A percentile compares a stretch with the other conserved stretches of the same genome.
These are phyloP conservation scores for Botrytis porri DNA, from an alignment of 2,329 filamentous ascomycete species.

Conservation along the genomic window DNA sequence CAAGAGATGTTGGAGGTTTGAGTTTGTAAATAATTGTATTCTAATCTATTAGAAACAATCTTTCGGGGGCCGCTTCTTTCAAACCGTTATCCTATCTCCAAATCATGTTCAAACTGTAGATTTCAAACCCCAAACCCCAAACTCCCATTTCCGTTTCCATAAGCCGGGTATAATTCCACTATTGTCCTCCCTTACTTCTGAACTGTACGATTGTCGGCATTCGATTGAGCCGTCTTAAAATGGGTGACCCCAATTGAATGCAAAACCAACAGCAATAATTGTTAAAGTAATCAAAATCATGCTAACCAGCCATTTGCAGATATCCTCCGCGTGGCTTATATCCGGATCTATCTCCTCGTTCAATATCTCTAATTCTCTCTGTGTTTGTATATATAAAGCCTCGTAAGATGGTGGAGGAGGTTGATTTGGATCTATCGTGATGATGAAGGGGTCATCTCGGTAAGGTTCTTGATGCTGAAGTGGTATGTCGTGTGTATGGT, in stretches of 20 bases:
- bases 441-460: constrained; percentile 33
- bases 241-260: constrained; percentile 33
- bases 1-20: background rate
- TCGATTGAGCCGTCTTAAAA: constrained; percentile 8
- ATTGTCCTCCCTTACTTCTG: background rate
- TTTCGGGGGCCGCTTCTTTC: background rate
- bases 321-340: constrained; percentile 29
- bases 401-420: constrained; percentile 33
- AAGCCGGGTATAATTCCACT: constrained; percentile 16
- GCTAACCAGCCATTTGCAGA: constrained; percentile 35
- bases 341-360: constrained; percentile 27
- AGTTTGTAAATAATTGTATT: constrained; percentile 8
- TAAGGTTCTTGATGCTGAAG: constrained; percentile 28
- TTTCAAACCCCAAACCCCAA: background rate
- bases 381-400: constrained; percentile 26
- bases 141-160: constrained; percentile 2
- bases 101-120: background rate
- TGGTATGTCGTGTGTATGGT: constrained; percentile 13
- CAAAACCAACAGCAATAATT: constrained; percentile 32
- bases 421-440: constrained; percentile 28
- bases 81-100: background rate
- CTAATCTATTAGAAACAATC: constrained; percentile 4
- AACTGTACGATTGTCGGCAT: background rate
- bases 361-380: constrained; percentile 27
- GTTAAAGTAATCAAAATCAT: constrained; percentile 35